Percentiles rank a stretch among this genome's conserved stretches.
These are phyloP conservation scores for Nicotiana benthamiana DNA, from an alignment of 257 asterid genomes.

Conservation along the genomic window DNA sequence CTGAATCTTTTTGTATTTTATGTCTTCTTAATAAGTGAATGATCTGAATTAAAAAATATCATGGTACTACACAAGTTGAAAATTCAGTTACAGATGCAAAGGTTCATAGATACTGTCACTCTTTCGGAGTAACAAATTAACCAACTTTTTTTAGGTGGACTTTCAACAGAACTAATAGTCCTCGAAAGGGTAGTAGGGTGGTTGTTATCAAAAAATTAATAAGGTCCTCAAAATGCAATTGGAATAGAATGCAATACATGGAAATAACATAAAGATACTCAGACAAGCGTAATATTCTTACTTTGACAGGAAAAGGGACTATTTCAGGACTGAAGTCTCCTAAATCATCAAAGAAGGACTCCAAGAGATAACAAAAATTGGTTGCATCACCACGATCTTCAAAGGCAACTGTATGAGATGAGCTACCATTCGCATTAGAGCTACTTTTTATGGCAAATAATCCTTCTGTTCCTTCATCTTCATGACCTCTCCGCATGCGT, in stretches of 20 bases:
- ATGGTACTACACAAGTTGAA: background rate
- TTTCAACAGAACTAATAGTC: background rate
- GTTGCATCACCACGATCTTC: constrained; percentile 77
- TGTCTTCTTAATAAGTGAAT: background rate
- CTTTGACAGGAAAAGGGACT: constrained; percentile 57
- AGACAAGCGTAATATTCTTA: constrained; percentile 25
- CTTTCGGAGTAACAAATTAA: background rate
- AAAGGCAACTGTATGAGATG: constrained; percentile 65
- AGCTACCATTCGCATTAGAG: constrained; percentile 23
- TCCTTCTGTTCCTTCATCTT: constrained; percentile 44
- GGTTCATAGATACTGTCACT: background rate
- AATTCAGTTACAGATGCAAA: background rate
- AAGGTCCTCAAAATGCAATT: background rate
- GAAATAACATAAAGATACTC: background rate
- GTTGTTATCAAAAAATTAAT: background rate
- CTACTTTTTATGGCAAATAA: constrained; percentile 39
- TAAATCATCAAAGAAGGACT: constrained; percentile 56
- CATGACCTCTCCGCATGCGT: constrained; percentile 42
- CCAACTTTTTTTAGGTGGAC: background rate
- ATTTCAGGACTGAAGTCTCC: constrained; percentile 60
- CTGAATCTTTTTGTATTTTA: constrained; percentile 23
- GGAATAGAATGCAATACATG: background rate
- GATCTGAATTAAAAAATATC: background rate
- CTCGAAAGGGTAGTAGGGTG: background rate
- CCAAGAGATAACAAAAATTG: constrained; percentile 66